Conservation (phyloP, 2,329 filamentous ascomycete species). For the Diaporthe vaccinii region DNA sequence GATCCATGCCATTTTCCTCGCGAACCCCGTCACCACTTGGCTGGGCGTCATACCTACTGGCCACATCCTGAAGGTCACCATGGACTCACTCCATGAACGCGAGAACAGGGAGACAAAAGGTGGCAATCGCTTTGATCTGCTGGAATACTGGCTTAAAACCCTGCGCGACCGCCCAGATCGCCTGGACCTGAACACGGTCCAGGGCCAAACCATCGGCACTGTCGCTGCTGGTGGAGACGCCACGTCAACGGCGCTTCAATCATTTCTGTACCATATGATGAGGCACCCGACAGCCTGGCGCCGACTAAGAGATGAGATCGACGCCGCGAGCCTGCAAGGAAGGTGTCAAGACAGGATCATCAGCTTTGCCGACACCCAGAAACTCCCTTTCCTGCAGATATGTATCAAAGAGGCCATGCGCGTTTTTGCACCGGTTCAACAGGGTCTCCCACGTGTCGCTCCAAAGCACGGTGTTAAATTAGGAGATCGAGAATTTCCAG, state of each 20-base stretch:
- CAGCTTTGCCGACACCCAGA: constrained; percentile 47
- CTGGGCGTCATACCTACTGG: constrained; percentile 48
- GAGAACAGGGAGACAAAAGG: constrained; percentile 43
- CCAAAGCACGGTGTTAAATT: constrained; percentile 46
- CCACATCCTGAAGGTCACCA: constrained; percentile 46
- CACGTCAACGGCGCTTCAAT: constrained; percentile 43
- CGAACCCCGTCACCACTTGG: constrained; percentile 48
- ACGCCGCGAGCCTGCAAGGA: constrained; percentile 40
- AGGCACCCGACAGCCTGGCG: constrained; percentile 42
- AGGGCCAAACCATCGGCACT: constrained; percentile 10
- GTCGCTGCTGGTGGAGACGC: constrained; percentile 42
- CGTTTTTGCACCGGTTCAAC: constrained; percentile 44
- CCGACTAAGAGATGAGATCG: constrained; percentile 44
- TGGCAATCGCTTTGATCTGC: constrained; percentile 43
- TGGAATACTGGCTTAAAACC: constrained; percentile 46
- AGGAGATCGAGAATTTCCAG: constrained; percentile 45
- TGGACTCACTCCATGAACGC: constrained; percentile 44
- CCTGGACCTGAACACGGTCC: neutral
- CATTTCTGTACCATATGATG: constrained; percentile 47
- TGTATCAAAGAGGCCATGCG: constrained; percentile 52
- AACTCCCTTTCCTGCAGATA: constrained; percentile 50
- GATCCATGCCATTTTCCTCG: constrained; percentile 38
- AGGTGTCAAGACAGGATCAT: constrained; percentile 42
- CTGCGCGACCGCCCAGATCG: neutral
- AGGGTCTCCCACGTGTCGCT: constrained; percentile 48